Percentiles rank a stretch among this genome's conserved stretches.
phyloP scores from a whole-genome alignment of 495 filamentous ascomycete species.

The Polyplosphaeria fusca region DNA sequence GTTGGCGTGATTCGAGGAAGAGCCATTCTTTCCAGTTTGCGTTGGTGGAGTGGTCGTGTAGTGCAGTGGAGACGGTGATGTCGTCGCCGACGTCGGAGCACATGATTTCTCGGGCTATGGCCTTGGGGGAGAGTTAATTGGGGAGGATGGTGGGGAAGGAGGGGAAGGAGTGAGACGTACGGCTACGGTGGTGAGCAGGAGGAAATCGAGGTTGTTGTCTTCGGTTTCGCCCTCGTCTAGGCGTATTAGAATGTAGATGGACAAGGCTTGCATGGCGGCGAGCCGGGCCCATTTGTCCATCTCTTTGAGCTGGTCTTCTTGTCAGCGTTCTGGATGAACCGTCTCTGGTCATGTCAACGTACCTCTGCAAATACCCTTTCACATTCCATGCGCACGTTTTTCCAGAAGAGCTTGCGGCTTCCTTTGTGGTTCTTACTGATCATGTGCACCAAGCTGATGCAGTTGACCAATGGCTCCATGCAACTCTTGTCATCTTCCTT shows the following conservation, averaged over 20 bases:
- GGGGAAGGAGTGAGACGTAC: constrained; percentile 33
- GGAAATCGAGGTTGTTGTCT: constrained; percentile 43
- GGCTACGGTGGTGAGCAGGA: constrained; percentile 40
- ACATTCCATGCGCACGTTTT: constrained; percentile 48
- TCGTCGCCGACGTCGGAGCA: constrained; percentile 6
- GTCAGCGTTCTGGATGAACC: constrained; percentile 23
- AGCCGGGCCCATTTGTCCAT: constrained; percentile 44
- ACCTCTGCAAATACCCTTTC: constrained; percentile 45
- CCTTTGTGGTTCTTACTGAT: constrained; percentile 34
- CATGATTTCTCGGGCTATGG: constrained; percentile 34
- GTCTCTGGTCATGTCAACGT: constrained; percentile 14
- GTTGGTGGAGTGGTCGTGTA: constrained; percentile 14
- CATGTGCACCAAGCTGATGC: constrained; percentile 48
- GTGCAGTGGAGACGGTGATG: too few relatives aligned
- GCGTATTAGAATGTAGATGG: constrained; percentile 45
- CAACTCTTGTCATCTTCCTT: constrained; percentile 31
- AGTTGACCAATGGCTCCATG: constrained; percentile 48
- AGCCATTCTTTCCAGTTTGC: constrained; percentile 48
- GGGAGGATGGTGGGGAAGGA: background rate
- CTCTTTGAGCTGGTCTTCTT: constrained; percentile 38
- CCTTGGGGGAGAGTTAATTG: too few relatives aligned
- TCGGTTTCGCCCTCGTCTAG: constrained; percentile 49
- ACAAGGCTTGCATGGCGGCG: constrained; percentile 46
- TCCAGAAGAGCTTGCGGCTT: constrained; percentile 48
- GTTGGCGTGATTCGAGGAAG: constrained; percentile 45